Evolutionary conservation across 2,329 filamentous ascomycete genomes (phyloP), one percentile per base, ranked within the genome.

Genomic region (Neofusicoccum sp.): DNA sequence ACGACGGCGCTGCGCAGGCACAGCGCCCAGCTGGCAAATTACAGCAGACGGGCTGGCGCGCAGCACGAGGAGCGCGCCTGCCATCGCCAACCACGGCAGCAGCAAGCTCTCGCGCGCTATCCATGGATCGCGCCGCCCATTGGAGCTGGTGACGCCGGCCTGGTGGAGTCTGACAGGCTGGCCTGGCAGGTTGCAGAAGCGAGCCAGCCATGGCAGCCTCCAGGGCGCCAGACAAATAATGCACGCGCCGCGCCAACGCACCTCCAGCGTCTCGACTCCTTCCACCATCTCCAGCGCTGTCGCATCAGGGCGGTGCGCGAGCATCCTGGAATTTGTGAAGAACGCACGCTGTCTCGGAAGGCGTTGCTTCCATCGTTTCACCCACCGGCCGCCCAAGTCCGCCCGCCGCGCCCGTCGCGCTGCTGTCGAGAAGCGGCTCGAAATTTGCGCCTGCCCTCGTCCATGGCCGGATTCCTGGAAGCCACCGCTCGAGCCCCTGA

Each of bases 401-500:
- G 48, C 24, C 38, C 26, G 16, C 20, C 36, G 34, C 14, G 47
- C 47, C 47, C 31, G 31, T 36, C 36, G 47, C 47, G 12, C 28
- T 51, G 34, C 26, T 36, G 28, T 41, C 24, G 16, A 43, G 38
- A 56, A 43, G 38, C 12, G 36, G 49, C 49, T 41, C 51, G 48
- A 53, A 49, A 38, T 31, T 48, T 34, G 47, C 47, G 47, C n/a
- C 5, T 20, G 33, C 31, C n/a, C 9, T 24, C 33, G 14, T 20
- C 28, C 16, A n/a, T 40, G 38, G 14, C 16, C 38, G 38, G 20
- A 20, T 20, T 40, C 38, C 14, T 38, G 49, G 24, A 16, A 5
- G 51, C 38, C 51, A 56, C 36, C 51, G 51, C 49, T 53, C 51
- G 51, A 43, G 38, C 51, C 51, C 51, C 51, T 56, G 51, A 56